phyloP scores from a whole-genome alignment of 2,329 filamentous ascomycete species.

The Claviceps digitariae region DNA sequence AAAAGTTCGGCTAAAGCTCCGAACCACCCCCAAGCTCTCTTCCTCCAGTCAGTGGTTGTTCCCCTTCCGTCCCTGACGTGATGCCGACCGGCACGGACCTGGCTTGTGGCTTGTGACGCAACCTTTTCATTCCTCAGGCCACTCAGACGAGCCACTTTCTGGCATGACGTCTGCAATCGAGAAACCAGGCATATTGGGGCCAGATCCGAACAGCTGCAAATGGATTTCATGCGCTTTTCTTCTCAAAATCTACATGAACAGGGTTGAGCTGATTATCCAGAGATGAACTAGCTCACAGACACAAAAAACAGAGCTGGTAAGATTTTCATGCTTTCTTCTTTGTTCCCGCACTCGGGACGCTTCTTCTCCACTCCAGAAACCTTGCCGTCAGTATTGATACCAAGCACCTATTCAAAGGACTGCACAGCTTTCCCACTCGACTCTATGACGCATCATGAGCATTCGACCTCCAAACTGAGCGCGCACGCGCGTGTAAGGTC shows the following conservation, averaged over 20 bases:
- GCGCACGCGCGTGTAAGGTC: background rate
- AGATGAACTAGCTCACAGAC: background rate
- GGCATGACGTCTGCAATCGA: background rate
- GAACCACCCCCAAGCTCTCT: background rate
- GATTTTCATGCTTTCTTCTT: background rate
- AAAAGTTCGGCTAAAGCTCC: slow-evolving; percentile 30
- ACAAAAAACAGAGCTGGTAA: background rate
- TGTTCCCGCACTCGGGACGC: too few relatives aligned
- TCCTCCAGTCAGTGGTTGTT: background rate
- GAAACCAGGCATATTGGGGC: background rate
- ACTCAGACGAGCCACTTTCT: background rate
- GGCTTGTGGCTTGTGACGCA: slow-evolving; percentile 19
- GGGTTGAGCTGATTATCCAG: background rate
- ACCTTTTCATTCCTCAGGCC: slow-evolving; percentile 4
- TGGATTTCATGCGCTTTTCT: too few relatives aligned
- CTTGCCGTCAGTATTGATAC: background rate
- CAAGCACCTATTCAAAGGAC: background rate
- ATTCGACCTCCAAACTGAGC: background rate
- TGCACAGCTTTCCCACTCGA: background rate
- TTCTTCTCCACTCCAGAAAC: background rate
- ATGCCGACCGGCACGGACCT: slow-evolving; percentile 18
- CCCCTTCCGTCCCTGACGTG: background rate
- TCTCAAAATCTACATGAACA: background rate
- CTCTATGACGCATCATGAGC: background rate
- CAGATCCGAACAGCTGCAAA: too few relatives aligned